Evolutionary conservation across 345 rosid genomes (phyloP).

Genomic region (Leavenworthia alabamica): DNA sequence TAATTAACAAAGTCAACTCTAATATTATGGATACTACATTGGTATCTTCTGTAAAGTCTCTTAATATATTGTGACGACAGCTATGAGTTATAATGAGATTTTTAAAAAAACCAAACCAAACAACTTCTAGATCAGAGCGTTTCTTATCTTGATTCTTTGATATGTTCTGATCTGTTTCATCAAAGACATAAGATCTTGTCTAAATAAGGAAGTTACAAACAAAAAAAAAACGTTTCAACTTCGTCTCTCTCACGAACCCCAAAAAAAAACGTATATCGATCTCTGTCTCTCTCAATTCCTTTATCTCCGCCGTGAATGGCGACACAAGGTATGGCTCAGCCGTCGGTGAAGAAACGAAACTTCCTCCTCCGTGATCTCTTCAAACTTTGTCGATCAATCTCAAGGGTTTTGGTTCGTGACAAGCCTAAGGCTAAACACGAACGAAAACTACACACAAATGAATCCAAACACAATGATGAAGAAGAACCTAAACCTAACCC

Average conservation of each 20-base stretch:
- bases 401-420: constrained; percentile 26
- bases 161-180: constrained; percentile 6
- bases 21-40: neutral
- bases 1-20: neutral
- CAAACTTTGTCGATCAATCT: constrained; percentile 30
- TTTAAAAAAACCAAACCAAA: neutral
- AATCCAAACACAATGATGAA: constrained; percentile 1
- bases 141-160: constrained; percentile 4
- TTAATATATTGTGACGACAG: neutral
- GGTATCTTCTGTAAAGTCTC: neutral
- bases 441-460: neutral
- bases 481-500: neutral
- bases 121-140: constrained; percentile 6
- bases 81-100: neutral
- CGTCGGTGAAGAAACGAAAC: constrained; percentile 26
- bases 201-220: constrained; percentile 7
- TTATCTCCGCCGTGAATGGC: constrained; percentile 25
- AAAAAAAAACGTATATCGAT: neutral
- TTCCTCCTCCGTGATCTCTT: constrained; percentile 24
- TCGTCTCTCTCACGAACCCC: neutral
- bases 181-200: neutral
- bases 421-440: constrained; percentile 20
- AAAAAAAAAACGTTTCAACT: neutral
- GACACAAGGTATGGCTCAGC: constrained; percentile 24
- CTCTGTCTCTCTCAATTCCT: neutral